These are phyloP conservation scores for Rhamnella rubrinervis DNA, from an alignment of 331 rosid species.

Conservation along the genomic window DNA sequence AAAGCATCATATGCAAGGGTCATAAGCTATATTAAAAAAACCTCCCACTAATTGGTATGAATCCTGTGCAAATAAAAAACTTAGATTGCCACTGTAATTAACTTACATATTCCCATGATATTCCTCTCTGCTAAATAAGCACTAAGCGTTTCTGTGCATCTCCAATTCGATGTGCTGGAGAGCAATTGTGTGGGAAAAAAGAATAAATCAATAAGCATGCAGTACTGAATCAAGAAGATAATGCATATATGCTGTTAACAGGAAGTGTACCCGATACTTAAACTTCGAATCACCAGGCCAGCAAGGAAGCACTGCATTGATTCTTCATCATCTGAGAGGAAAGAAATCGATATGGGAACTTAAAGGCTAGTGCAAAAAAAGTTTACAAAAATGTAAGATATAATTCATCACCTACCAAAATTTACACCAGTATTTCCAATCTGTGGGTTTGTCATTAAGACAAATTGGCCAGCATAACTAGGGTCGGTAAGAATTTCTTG, in stretches of 20 bases:
- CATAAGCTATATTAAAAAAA: background rate
- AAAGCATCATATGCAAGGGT: conserved; percentile 17
- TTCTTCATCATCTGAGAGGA: conserved; percentile 76
- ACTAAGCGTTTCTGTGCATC: conserved; percentile 62
- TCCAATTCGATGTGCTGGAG: conserved; percentile 84
- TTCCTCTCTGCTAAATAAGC: conserved; percentile 75
- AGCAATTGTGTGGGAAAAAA: background rate
- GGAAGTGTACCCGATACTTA: conserved; percentile 61
- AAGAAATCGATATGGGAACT: conserved; percentile 17
- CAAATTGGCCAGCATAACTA: conserved; percentile 95
- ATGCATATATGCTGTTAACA: background rate
- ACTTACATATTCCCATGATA: conserved; percentile 91
- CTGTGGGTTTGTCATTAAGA: conserved; percentile 89
- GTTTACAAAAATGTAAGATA: background rate
- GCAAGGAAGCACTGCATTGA: conserved; percentile 73
- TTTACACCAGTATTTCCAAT: conserved; percentile 93
- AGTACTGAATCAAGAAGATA: conserved; percentile 3
- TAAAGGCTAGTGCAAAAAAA: conserved; percentile 11
- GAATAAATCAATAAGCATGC: conserved; percentile 4
- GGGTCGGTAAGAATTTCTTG: conserved; percentile 96
- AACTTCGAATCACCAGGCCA: conserved; percentile 76
- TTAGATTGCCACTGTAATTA: background rate
- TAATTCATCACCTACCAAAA: conserved; percentile 53
- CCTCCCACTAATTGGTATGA: background rate
- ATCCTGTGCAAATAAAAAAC: background rate